Base-by-base conservation (phyloP, 2,329 filamentous ascomycete species). In the Ophiostoma populinum region DNA sequence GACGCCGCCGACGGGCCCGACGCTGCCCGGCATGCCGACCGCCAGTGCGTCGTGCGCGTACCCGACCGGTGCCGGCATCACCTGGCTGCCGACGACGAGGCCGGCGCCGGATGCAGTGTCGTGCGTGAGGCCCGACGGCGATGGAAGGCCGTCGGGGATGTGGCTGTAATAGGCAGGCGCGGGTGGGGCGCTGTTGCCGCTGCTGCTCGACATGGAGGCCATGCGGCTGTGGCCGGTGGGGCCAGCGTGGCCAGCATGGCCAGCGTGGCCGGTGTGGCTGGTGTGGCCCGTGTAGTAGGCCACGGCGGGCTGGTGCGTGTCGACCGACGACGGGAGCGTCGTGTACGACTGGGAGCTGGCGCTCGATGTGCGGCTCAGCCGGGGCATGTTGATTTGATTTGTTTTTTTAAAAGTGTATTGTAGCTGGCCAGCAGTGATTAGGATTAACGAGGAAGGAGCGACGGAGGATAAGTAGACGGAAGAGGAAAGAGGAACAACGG, bases 31-130 rank as follows among this genome's bases (percentile, higher is more conserved):
- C 13, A 45, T 42, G 20, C 46, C 47, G 7, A 55, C 53, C 6
- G 51, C 52, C 40, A 54, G 54, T 7, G 49, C 39, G 39, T 56
- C 53, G 7, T 30, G 29, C 37, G 17, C 21, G 24, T 51, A 53
- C 4, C 45, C 35, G 9, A 28, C 24, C 33, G 51, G 48, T 17
- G 13, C 18, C 17, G 16, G 27, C 8, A 22, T 13, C 12, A 18
- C 18, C 19, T 25, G 21, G 15, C 21, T 18, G 13, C 17, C 28
- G 2, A 27, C 32, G 10, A 22, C 36, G 7, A 31, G 26, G 2
- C 45, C 35, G 42, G 53, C 49, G 24, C 36, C 38, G 11, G 44
- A 28, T 15, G 9, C 18, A 5, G 2, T 30, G 24, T 15, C 25
- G 16, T 25, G 20, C 5, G 27, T 22, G 7, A 30, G 26, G 4